A percentile compares a stretch with the other conserved stretches of the same genome.
phyloP scores from a whole-genome alignment of 108 stramenopile genomes.

The Cyclotella choctawhatcheeana region DNA sequence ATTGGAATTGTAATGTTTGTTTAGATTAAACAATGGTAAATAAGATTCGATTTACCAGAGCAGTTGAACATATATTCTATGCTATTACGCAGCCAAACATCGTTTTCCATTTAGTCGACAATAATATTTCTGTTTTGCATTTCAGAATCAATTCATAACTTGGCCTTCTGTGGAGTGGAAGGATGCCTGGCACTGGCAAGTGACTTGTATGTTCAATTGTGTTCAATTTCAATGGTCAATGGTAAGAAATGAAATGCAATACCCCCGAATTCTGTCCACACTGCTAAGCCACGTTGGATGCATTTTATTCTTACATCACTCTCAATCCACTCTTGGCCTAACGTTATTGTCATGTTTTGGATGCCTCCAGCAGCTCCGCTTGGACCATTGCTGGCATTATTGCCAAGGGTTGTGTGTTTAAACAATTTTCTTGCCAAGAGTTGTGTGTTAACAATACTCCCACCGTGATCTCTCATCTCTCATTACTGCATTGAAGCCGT shows the following conservation, averaged over 20 bases:
- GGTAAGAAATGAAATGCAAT: constrained; percentile 70
- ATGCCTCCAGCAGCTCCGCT: constrained; percentile 85
- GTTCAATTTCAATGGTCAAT: too few relatives aligned
- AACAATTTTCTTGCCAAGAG: too few relatives aligned
- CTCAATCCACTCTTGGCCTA: constrained; percentile 89
- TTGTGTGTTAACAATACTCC: constrained; percentile 87
- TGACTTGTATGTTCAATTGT: constrained; percentile 73
- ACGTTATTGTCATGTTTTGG: constrained; percentile 87
- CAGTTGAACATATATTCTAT: too few relatives aligned
- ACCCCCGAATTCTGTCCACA: constrained; percentile 81
- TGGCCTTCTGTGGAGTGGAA: constrained; percentile 71
- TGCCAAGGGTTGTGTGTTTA: constrained; percentile 88
- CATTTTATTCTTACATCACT: constrained; percentile 83
- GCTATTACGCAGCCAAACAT: too few relatives aligned
- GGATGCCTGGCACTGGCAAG: constrained; percentile 69
- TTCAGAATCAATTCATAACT: too few relatives aligned
- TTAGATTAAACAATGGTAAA: too few relatives aligned
- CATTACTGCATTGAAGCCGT: constrained; percentile 82
- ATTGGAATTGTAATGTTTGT: too few relatives aligned
- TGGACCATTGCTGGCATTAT: constrained; percentile 88
- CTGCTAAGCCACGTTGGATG: constrained; percentile 86
- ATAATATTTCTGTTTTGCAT: too few relatives aligned
- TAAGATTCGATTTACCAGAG: too few relatives aligned
- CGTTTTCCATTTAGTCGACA: neutral
- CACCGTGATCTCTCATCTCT: constrained; percentile 81